Conservation (phyloP, 495 filamentous ascomycete genomes). For the Chlorociboria aeruginascens region DNA sequence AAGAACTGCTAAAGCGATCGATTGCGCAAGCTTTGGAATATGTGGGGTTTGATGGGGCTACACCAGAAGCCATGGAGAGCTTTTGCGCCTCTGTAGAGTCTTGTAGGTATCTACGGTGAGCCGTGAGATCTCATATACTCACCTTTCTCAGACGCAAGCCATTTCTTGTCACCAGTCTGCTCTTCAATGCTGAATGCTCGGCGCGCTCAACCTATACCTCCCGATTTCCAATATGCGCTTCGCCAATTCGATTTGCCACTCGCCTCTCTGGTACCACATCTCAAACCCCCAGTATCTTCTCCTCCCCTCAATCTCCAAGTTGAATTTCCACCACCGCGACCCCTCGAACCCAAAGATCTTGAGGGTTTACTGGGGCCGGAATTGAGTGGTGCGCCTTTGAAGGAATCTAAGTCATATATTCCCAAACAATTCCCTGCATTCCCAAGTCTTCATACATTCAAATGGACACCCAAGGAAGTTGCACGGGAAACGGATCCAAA, state of each 20-base stretch:
- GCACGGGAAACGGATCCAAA: slow-evolving; percentile 56
- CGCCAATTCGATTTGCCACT: slow-evolving; percentile 30
- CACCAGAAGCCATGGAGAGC: slow-evolving; percentile 10
- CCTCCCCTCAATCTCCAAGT: slow-evolving; percentile 22
- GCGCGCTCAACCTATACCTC: slow-evolving; percentile 48
- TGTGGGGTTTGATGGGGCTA: slow-evolving; percentile 13
- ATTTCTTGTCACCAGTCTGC: slow-evolving; percentile 42
- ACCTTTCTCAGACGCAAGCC: slow-evolving; percentile 33
- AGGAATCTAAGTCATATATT: slow-evolving; percentile 39
- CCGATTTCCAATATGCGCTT: slow-evolving; percentile 59
- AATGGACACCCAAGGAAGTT: slow-evolving; percentile 51
- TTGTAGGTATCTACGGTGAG: slow-evolving; percentile 6
- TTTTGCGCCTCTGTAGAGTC: slow-evolving; percentile 14
- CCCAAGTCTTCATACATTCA: slow-evolving; percentile 64
- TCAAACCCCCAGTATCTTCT: slow-evolving; percentile 26
- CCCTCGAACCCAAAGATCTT: slow-evolving; percentile 13
- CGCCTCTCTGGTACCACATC: slow-evolving; percentile 31
- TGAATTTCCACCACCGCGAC: slow-evolving; percentile 4
- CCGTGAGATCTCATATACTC: not conserved
- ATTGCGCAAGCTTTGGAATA: slow-evolving; percentile 8
- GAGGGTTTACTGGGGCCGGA: slow-evolving; percentile 39
- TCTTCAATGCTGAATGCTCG: slow-evolving; percentile 50
- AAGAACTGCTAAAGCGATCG: slow-evolving; percentile 11
- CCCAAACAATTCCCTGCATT: slow-evolving; percentile 58
- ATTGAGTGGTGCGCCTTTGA: slow-evolving; percentile 40